Evolutionary conservation across 169 alveolate species (phyloP), one percentile per base, ranked within the genome.

Genomic region (Cyclospora cayetanensis): DNA sequence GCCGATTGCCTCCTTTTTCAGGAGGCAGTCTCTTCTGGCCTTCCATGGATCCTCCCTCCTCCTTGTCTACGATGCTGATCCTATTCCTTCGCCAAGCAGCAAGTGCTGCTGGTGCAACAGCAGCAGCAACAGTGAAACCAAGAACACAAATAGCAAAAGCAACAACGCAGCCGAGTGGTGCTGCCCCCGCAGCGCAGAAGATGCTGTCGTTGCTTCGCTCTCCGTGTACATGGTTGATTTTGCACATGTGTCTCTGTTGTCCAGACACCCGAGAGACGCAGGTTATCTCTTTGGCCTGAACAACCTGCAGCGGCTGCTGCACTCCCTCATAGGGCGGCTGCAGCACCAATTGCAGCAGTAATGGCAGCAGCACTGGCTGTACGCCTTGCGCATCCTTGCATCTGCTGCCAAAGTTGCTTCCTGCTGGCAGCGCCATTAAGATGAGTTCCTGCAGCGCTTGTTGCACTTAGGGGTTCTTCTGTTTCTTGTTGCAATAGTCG

Each of bases 11-110:
- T 4, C 34, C 20, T 46, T 79, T 46, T 79, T 79, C 50, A 39
- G 43, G 34, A 43, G 11, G 1, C 88, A 79, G 46, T 4, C 2
- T 31, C 88, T 39, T 9, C 46, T 79, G 41, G 1, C 68, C 20
- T 79, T 79, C 88, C 43, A 79, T 50, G 88, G 88, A 4, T 79
- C 88, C 15, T 39, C 66, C 27, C 70, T 79, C 50, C 88, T 79
- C 50, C 43, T 79, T 31, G 88, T 79, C 35, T 79, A 39, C 34
- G 88, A 79, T 34, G 88, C 88, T 15, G 43, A 22, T 3, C 88
- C 88, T 2, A 37, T 4, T 20, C 18, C 41, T 5, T 43, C 35
- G 34, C n/a, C 35, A 12, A 22, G 27, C 27, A 27, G 31, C 27
- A 22, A 9, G 35, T 5, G 72, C 35, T 20, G 31, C 31, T 12